A percentile compares a stretch with the other conserved stretches of the same genome.
These are phyloP conservation scores for Calonectria pseudoturangicola DNA, from an alignment of 2,329 filamentous ascomycete species.

Conservation along the genomic window DNA sequence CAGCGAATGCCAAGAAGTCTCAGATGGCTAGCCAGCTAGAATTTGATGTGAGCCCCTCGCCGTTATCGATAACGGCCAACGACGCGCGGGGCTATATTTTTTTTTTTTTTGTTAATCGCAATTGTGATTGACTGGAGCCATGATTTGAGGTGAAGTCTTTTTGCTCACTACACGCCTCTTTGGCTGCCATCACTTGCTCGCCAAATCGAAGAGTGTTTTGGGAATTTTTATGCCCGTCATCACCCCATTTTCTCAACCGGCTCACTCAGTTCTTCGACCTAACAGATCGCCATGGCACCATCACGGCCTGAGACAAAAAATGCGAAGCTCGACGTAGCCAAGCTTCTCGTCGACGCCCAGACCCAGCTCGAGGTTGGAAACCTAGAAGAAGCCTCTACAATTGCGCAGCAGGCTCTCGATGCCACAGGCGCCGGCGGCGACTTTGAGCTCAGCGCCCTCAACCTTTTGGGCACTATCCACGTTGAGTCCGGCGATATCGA, in stretches of 20 bases:
- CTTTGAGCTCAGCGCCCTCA: slow-evolving; percentile 79
- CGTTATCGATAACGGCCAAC: too few species aligned
- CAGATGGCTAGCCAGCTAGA: too few species aligned
- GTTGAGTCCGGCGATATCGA: slow-evolving; percentile 90
- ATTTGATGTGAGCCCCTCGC: too few species aligned
- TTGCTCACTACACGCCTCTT: too few species aligned
- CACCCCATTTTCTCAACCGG: background rate
- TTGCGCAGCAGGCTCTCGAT: slow-evolving; percentile 66
- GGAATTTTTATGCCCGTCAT: too few species aligned
- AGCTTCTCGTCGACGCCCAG: slow-evolving; percentile 62
- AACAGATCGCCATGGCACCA: slow-evolving; percentile 62
- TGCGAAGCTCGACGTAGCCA: slow-evolving; percentile 57
- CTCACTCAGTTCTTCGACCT: slow-evolving; percentile 35
- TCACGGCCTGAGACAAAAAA: slow-evolving; percentile 63
- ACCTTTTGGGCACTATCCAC: slow-evolving; percentile 86
- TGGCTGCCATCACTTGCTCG: too few species aligned
- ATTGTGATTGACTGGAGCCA: too few species aligned
- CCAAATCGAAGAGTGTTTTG: too few species aligned
- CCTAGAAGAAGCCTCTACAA: slow-evolving; percentile 62
- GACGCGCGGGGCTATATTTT: too few species aligned
- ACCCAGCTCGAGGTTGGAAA: slow-evolving; percentile 66
- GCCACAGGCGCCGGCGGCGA: slow-evolving; percentile 67
- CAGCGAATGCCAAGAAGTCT: too few species aligned
- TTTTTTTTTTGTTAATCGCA: too few species aligned
- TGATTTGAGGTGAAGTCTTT: too few species aligned